Conservation (phyloP, 2,329 filamentous ascomycete species). For the Zasmidium cellare region DNA sequence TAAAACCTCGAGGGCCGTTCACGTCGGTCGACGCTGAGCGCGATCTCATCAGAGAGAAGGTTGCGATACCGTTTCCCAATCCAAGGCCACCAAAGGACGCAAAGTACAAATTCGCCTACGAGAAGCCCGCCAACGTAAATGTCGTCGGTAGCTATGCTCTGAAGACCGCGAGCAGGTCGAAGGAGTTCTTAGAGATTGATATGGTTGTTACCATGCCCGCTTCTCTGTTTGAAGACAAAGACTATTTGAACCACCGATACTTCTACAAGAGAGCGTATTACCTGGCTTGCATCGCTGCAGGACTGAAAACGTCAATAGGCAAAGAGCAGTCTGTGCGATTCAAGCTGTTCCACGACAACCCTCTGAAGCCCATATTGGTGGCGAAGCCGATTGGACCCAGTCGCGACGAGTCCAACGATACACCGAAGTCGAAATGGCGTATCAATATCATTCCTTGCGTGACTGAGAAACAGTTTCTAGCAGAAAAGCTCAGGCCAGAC, state of each 20-base stretch:
- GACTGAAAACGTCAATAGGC: conserved; percentile 63
- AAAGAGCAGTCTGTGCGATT: conserved; percentile 53
- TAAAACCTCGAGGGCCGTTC: conserved; percentile 53
- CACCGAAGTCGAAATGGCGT: conserved; percentile 48
- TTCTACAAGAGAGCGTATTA: conserved; percentile 95
- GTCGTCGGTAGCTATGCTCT: conserved; percentile 85
- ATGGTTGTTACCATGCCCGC: conserved; percentile 83
- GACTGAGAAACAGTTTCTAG: conserved; percentile 67
- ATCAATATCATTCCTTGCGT: conserved; percentile 79
- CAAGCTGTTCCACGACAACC: conserved; percentile 32
- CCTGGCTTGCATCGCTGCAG: conserved; percentile 74
- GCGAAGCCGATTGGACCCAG: conserved; percentile 37
- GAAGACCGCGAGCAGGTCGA: conserved; percentile 67
- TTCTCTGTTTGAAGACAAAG: conserved; percentile 83
- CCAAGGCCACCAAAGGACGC: conserved; percentile 73
- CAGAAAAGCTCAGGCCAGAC: conserved; percentile 67
- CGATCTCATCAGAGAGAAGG: conserved; percentile 65
- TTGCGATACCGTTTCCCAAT: conserved; percentile 81
- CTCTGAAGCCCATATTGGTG: conserved; percentile 67
- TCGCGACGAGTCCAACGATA: neutral
- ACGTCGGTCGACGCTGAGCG: conserved; percentile 66
- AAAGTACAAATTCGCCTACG: conserved; percentile 79
- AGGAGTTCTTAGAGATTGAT: conserved; percentile 62
- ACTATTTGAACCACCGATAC: conserved; percentile 89
- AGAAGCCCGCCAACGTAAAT: conserved; percentile 75